Percentiles rank a stretch among this genome's conserved stretches.
Conservation (phyloP, 2,329 filamentous ascomycete genomes). For the Myriangium duriaei region DNA sequence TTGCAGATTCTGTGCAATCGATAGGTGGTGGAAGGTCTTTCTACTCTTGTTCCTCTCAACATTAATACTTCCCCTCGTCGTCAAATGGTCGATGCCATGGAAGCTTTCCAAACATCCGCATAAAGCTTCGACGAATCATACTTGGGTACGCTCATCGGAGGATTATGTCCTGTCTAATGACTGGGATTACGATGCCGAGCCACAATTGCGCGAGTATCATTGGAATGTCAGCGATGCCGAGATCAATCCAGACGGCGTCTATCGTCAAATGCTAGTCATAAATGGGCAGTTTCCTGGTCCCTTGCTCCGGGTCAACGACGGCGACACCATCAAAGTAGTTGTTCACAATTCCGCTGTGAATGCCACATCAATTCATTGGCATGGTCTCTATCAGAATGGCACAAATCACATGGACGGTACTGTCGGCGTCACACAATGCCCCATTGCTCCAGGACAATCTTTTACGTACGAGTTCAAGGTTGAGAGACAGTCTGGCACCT, state of each 20-base stretch:
- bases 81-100: constrained; percentile 8
- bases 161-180: constrained; percentile 45
- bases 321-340: constrained; percentile 55
- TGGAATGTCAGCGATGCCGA: constrained; percentile 49
- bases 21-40: constrained; percentile 12
- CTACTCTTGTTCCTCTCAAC: constrained; percentile 9
- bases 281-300: constrained; percentile 29
- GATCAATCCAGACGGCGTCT: constrained; percentile 46
- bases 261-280: constrained; percentile 29
- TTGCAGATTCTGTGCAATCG: constrained; percentile 1
- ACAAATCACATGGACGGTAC: constrained; percentile 56
- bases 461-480: constrained; percentile 54
- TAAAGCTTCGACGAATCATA: not conserved
- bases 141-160: constrained; percentile 10
- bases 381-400: constrained; percentile 57
- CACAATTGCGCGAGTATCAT: constrained; percentile 43
- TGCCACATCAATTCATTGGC: constrained; percentile 51
- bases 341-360: constrained; percentile 50
- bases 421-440: constrained; percentile 50
- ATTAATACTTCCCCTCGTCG: constrained; percentile 9
- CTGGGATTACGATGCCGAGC: constrained; percentile 43
- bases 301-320: constrained; percentile 37
- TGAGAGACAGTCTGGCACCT: constrained; percentile 29
- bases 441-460: constrained; percentile 42
- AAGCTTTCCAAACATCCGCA: not conserved